Conservation (phyloP, 129 eudicot genomes). For the Arctium lappa region DNA sequence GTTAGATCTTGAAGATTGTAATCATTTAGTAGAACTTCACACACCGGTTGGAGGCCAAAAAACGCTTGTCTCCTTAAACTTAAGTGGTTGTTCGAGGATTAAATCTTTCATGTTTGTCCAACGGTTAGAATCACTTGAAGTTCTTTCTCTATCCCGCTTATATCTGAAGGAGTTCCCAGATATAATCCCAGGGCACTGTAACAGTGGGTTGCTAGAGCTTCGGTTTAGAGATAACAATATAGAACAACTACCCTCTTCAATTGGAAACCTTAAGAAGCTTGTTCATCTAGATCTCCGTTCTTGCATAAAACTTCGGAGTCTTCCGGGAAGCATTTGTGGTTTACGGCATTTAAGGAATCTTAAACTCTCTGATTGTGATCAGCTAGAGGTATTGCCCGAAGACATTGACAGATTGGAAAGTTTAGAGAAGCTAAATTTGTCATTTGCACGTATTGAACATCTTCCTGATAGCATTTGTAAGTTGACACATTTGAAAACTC, state of each 20-base stretch:
- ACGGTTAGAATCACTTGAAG: conserved; percentile 6
- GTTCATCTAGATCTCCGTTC: neutral
- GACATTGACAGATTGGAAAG: neutral
- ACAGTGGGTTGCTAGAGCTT: neutral
- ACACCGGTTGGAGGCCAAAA: conserved; percentile 6
- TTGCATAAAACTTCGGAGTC: neutral
- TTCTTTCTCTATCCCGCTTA: neutral
- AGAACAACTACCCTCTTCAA: conserved; percentile 6
- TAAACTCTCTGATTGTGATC: neutral
- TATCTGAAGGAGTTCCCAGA: neutral
- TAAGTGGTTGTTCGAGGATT: neutral
- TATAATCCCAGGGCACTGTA: neutral
- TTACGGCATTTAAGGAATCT: neutral
- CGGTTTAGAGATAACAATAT: neutral
- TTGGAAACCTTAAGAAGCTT: neutral
- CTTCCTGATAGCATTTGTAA: conserved; percentile 13
- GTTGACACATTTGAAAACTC: conserved; percentile 1
- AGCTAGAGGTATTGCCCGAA: neutral
- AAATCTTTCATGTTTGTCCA: neutral
- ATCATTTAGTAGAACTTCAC: neutral
- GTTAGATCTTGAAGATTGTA: neutral
- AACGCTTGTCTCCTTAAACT: conserved; percentile 6
- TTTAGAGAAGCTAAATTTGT: neutral
- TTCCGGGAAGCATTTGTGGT: neutral
- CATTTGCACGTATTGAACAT: neutral